phyloP scores from a whole-genome alignment of 768 basidiomycete species.

The Suillus sp. region DNA sequence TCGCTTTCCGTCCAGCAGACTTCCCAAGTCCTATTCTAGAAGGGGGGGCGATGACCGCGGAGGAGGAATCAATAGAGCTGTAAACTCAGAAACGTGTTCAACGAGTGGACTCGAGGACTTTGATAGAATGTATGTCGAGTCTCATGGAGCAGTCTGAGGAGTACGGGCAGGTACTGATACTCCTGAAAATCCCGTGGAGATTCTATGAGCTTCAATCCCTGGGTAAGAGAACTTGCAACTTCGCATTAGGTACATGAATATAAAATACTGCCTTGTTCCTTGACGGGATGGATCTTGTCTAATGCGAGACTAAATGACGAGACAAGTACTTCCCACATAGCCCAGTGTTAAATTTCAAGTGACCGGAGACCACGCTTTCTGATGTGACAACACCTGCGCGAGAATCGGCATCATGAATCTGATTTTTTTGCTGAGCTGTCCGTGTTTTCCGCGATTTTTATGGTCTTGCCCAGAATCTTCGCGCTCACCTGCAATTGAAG shows the following conservation, averaged over 20 bases:
- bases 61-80: neutral
- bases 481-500: slow-evolving; percentile 64
- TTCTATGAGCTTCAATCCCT: neutral
- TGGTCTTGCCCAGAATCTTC: slow-evolving; percentile 68
- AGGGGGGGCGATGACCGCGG: neutral
- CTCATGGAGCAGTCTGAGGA: neutral
- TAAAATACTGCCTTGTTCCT: slow-evolving; percentile 3
- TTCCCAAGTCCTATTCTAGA: slow-evolving; percentile 4
- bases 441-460: slow-evolving; percentile 48
- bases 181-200: slow-evolving; percentile 6
- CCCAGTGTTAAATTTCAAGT: slow-evolving; percentile 1
- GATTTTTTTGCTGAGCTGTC: slow-evolving; percentile 32
- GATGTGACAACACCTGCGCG: neutral
- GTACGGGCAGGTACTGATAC: slow-evolving; percentile 4
- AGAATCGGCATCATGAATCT: slow-evolving; percentile 26
- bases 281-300: neutral
- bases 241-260: neutral
- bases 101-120: neutral
- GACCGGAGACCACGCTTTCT: neutral
- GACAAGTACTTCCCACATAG: neutral
- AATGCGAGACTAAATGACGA: slow-evolving; percentile 6
- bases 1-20: slow-evolving; percentile 6
- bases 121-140: neutral
- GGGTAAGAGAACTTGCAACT: neutral
- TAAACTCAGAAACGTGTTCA: neutral